Base-by-base conservation (phyloP, 352 stramenopile species). In the Phytophthora pseudosyringae region DNA sequence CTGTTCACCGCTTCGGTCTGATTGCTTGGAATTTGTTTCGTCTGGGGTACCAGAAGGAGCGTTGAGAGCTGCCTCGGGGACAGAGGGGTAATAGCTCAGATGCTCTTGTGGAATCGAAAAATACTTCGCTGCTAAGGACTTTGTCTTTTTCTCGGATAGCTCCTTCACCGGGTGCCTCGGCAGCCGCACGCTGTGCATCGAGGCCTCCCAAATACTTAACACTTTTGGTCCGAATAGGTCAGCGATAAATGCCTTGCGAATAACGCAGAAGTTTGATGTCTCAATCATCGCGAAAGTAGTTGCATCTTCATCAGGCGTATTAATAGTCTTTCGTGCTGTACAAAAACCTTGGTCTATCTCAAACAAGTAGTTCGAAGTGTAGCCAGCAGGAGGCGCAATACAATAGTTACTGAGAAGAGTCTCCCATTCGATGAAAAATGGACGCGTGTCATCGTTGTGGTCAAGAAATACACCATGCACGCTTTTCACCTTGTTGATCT, bases 361-460 rank as follows among this genome's bases (percentile, higher is more conserved):
- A 9, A 64, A 64, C 10, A 64, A 16, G 36, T 56, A 64, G 45
- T 49, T 63, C 2, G 21, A 18, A 26, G 45, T 63, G 29, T 63
- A 63, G 3, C 44, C 55, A 10, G 26, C 21, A 3, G 55, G 55
- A 13, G 55, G 55, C 10, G 55, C 3, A 6, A 18, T 33, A 32
- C 58, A 65, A 38, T 65, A 58, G 15, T 59, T 53, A 11, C 41
- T 38, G 18, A 59, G 18, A 13, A 59, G 26, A 18, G 18, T n/a
- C 4, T 21, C 13, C 47, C 57, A 65, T 3, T 16, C 21, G 21
- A 52, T 12, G 29, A 59, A 65, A 36, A 65, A 59, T 3, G 38
- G 47, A 31, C 21, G 58, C 5, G 3, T 13, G 3, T 16, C 11
- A 9, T 59, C 31, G 8, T 58, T 59, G 32, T 65, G 39, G 13